Evolutionary conservation across 2,329 filamentous ascomycete genomes (phyloP).

Genomic region (Sarocladium oryzae): DNA sequence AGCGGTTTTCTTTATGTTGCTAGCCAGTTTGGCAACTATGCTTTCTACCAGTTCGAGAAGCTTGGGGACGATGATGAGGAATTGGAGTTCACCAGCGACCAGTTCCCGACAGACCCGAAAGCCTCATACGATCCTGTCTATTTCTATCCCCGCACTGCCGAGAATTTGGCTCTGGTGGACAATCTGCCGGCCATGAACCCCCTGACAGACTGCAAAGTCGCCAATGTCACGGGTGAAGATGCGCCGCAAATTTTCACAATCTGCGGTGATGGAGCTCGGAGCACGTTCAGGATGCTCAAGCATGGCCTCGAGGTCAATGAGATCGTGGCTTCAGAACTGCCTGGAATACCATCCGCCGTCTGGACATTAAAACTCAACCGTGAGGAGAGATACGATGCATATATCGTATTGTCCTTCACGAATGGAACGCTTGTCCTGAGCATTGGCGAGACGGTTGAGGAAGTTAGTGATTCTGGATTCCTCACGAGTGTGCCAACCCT

Average conservation of each 20-base stretch:
- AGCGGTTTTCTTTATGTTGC: constrained; percentile 93
- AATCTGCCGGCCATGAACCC: constrained; percentile 86
- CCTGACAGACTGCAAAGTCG: constrained; percentile 82
- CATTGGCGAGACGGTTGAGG: constrained; percentile 94
- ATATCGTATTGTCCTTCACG: constrained; percentile 89
- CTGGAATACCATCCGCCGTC: constrained; percentile 80
- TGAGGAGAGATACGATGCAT: constrained; percentile 81
- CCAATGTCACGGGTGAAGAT: constrained; percentile 85
- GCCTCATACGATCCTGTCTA: constrained; percentile 72
- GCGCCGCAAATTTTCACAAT: constrained; percentile 94
- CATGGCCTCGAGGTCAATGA: constrained; percentile 91
- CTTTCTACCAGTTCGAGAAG: constrained; percentile 96
- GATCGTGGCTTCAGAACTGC: constrained; percentile 89
- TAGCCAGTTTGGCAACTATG: constrained; percentile 86
- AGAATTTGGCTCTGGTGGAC: constrained; percentile 81
- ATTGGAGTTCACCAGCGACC: constrained; percentile 75
- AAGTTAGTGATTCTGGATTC: constrained; percentile 91
- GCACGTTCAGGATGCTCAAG: constrained; percentile 84
- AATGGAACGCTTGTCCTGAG: constrained; percentile 88
- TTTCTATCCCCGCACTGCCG: constrained; percentile 71
- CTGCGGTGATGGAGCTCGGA: constrained; percentile 81
- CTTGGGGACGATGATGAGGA: constrained; percentile 94
- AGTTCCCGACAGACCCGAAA: constrained; percentile 69
- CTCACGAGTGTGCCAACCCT: constrained; percentile 82
- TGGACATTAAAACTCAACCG: constrained; percentile 90